phyloP scores from a whole-genome alignment of 345 rosid species.

The Citrus sinensis region DNA sequence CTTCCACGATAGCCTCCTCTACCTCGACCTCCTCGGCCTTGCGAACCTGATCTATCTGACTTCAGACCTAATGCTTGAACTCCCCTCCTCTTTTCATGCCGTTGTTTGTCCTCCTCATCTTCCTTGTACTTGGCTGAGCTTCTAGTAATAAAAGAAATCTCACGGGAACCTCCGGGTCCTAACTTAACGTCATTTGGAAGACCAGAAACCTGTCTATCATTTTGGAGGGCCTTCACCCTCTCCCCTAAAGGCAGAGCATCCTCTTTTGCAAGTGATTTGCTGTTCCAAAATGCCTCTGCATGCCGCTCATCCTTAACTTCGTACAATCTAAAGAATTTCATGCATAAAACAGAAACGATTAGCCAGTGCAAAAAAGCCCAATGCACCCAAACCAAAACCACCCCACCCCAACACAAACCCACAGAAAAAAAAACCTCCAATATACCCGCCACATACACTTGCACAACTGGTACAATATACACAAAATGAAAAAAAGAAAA shows the following conservation, averaged over 20 bases:
- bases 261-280: constrained; percentile 62
- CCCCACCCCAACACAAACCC: too few relatives aligned
- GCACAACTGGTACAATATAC: too few relatives aligned
- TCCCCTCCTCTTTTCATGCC: constrained; percentile 60
- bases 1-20: constrained; percentile 24
- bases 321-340: constrained; percentile 43
- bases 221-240: constrained; percentile 64
- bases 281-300: constrained; percentile 71
- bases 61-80: constrained; percentile 74
- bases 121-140: constrained; percentile 58
- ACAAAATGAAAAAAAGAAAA: background rate
- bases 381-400: background rate
- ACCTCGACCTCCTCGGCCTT: constrained; percentile 49
- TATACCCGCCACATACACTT: background rate
- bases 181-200: constrained; percentile 49
- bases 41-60: constrained; percentile 37
- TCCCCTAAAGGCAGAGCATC: constrained; percentile 76
- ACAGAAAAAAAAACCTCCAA: background rate
- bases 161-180: constrained; percentile 90
- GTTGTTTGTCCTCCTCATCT: constrained; percentile 48
- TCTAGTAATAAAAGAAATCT: constrained; percentile 69
- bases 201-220: constrained; percentile 30
- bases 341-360: background rate
- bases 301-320: constrained; percentile 91
- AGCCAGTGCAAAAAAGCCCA: background rate